Evolutionary conservation across 176 grass and related monocot genomes (phyloP).

Genomic region (Coix lacrymajobi): DNA sequence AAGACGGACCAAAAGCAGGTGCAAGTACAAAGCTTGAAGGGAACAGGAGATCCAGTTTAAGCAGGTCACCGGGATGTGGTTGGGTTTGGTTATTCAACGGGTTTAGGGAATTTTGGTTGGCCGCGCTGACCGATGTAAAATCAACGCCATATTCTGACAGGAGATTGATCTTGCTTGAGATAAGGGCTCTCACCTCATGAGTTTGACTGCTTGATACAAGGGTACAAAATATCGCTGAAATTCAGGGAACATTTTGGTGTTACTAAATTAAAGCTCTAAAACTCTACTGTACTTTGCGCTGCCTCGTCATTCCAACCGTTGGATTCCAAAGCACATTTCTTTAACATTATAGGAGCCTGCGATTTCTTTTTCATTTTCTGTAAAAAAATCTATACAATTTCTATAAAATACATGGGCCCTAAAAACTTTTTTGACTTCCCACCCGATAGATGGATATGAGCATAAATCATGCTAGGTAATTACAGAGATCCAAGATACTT

Average conservation of each 20-base stretch:
- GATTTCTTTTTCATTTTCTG: background rate
- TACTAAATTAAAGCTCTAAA: background rate
- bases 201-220: too few relatives aligned
- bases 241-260: background rate
- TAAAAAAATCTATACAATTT: background rate
- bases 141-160: conserved; percentile 25
- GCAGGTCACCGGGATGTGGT: background rate
- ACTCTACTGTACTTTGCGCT: background rate
- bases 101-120: conserved; percentile 30
- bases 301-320: background rate
- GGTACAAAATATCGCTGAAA: background rate
- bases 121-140: conserved; percentile 40
- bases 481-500: background rate
- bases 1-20: conserved; percentile 29
- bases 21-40: conserved; percentile 38
- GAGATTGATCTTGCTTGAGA: background rate
- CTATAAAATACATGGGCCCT: too few relatives aligned
- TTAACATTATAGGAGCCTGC: background rate
- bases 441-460: background rate
- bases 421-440: too few relatives aligned
- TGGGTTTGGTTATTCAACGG: background rate
- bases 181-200: background rate
- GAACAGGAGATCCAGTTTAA: conserved; percentile 7
- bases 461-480: background rate
- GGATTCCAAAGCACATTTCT: background rate